Base-by-base conservation (phyloP, 1,284 basidiomycete species). In the Apiotrichum mycotoxinovorans region DNA sequence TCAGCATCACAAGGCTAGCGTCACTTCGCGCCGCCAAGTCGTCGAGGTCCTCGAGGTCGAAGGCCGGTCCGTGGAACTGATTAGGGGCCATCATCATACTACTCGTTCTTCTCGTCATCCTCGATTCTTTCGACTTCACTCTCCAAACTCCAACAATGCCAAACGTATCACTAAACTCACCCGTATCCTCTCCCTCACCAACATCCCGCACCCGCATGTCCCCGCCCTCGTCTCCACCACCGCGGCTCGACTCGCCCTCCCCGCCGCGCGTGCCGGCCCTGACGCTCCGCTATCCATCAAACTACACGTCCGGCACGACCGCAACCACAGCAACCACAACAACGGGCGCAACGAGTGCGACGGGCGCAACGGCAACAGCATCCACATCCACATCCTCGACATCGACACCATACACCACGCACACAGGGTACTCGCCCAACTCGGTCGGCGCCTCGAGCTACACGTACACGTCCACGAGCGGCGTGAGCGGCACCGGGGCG, bases 231-330 rank as follows among this genome's bases (percentile, higher is more conserved):
- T 25, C 27, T 10, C 56, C 72, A n/a, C 60, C 73, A 11, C 60
- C 72, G 7, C 70, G 70, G 15, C 71, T 69, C 14, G 72, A 72
- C 12, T 54, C 51, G 72, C 33, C 51, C 59, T 14, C 50, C 65
- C 10, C 20, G 42, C 23, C 23, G 23, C 2, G 15, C 15, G 12
- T 43, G 8, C 42, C 42, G 11, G 23, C 42, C 23, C 23, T 43
- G 23, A 15, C 42, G 23, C 4, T 43, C 42, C 42, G 42, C 14
- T 17, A 9, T 7, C 42, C 42, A 4, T 43, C 42, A 2, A 14
- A 7, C 8, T 38, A 38, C 37, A 38, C 37, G 37, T 7, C 30
- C 7, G 30, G 7, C 5, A 38, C 37, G 37, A 38, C 37, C 37
- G 37, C 37, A 15, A 38, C 37, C 4, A 38, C 37, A 38, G 18